A percentile compares a stretch with the other conserved stretches of the same genome.
Evolutionary conservation across 2,329 filamentous ascomycete species (phyloP).

Genomic region (Paecilomyces sp.): DNA sequence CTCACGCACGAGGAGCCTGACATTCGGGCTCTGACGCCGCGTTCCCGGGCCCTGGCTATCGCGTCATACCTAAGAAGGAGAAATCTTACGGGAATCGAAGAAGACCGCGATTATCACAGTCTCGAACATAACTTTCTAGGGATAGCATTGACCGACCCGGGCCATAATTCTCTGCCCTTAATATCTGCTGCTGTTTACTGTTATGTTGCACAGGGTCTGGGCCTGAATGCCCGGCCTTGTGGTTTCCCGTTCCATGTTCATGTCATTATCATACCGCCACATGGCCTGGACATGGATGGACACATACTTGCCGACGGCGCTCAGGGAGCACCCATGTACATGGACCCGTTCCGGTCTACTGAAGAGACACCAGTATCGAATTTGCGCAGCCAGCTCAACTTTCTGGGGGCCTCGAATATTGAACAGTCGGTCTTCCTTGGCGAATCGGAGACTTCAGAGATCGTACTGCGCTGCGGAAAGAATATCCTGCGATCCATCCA

Average conservation of each 20-base stretch:
- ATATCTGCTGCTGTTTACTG: conserved; percentile 85
- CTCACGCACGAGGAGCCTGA: conserved; percentile 49
- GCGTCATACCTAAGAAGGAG: conserved; percentile 62
- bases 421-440: conserved; percentile 49
- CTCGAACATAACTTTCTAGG: conserved; percentile 85
- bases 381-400: conserved; percentile 54
- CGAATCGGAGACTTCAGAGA: conserved; percentile 57
- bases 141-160: conserved; percentile 63
- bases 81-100: conserved; percentile 63
- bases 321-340: conserved; percentile 57
- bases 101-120: conserved; percentile 65
- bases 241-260: conserved; percentile 82
- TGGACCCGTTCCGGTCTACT: conserved; percentile 71
- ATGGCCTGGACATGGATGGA: conserved; percentile 55
- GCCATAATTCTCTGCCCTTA: conserved; percentile 75
- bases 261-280: conserved; percentile 61
- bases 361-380: conserved; percentile 57
- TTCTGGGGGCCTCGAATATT: conserved; percentile 37
- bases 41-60: conserved; percentile 61
- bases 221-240: conserved; percentile 69
- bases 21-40: conserved; percentile 52
- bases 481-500: conserved; percentile 73
- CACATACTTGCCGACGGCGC: conserved; percentile 13
- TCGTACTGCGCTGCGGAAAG: conserved; percentile 67
- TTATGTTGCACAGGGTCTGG: conserved; percentile 65